Conservation (phyloP, 805 yeast genomes). For the Clavispora vitiphila region DNA sequence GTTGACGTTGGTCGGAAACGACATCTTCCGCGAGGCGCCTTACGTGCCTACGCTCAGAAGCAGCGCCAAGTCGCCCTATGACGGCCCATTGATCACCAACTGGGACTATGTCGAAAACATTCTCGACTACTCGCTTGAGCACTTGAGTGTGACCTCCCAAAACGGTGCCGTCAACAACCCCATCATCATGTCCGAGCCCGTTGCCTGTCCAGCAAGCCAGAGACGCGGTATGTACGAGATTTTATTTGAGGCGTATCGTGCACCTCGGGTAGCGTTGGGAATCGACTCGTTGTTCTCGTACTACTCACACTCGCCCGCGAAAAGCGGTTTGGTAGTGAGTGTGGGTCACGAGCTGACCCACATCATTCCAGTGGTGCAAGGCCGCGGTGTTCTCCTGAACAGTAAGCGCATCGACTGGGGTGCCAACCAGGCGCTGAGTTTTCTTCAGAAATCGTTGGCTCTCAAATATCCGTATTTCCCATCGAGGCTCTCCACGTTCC, state of each 20-base stretch:
- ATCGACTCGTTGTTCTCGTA: slow-evolving; percentile 78
- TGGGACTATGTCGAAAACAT: slow-evolving; percentile 89
- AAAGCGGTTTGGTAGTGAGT: slow-evolving; percentile 70
- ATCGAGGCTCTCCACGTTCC: slow-evolving; percentile 55
- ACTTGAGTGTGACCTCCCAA: slow-evolving; percentile 55
- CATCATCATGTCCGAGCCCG: slow-evolving; percentile 69
- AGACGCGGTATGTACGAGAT: slow-evolving; percentile 74
- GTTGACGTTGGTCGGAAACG: slow-evolving; percentile 78
- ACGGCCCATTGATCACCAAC: slow-evolving; percentile 79
- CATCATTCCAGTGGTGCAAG: slow-evolving; percentile 75
- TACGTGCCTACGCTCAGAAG: slow-evolving; percentile 49
- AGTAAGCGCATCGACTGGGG: slow-evolving; percentile 90
- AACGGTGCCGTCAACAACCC: slow-evolving; percentile 62
- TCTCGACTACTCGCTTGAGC: slow-evolving; percentile 78
- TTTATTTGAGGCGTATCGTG: slow-evolving; percentile 76
- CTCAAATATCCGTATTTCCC: slow-evolving; percentile 94
- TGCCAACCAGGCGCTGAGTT: slow-evolving; percentile 68
- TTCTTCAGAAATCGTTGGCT: slow-evolving; percentile 55
- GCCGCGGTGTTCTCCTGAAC: slow-evolving; percentile 58
- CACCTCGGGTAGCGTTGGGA: slow-evolving; percentile 73
- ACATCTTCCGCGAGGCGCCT: slow-evolving; percentile 56
- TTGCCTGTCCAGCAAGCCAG: slow-evolving; percentile 67
- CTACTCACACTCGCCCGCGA: slow-evolving; percentile 49
- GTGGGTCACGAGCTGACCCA: slow-evolving; percentile 81
- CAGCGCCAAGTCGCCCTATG: slow-evolving; percentile 75